Conservation (phyloP, 2,329 filamentous ascomycete species). For the Phyllosticta paracitricarpa region DNA sequence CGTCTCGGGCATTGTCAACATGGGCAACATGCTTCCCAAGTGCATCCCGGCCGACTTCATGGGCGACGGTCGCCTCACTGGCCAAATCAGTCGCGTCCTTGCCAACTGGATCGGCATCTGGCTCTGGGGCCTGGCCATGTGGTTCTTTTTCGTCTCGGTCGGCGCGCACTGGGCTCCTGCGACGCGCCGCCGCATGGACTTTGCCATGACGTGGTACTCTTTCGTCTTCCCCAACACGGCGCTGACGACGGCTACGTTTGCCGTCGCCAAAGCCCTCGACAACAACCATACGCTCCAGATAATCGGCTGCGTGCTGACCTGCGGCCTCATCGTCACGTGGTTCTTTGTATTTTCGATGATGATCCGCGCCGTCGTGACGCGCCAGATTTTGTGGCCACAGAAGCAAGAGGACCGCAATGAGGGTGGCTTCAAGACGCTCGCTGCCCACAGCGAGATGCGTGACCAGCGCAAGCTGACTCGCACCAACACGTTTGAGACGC, state of each 20-base stretch:
- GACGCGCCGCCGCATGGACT: constrained; percentile 52
- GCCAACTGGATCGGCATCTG: constrained; percentile 60
- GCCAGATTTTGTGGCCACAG: constrained; percentile 66
- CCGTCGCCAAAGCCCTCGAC: constrained; percentile 46
- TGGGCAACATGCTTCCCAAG: constrained; percentile 42
- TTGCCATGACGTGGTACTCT: constrained; percentile 79
- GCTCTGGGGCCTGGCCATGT: constrained; percentile 73
- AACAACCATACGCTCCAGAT: constrained; percentile 47
- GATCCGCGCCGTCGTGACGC: constrained; percentile 55
- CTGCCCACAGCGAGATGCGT: constrained; percentile 1
- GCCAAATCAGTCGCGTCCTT: constrained; percentile 44
- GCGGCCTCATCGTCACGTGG: constrained; percentile 58
- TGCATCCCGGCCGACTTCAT: constrained; percentile 46
- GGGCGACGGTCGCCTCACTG: constrained; percentile 45
- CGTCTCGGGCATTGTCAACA: constrained; percentile 48
- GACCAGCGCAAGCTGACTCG: constrained; percentile 3
- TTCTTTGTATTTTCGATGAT: constrained; percentile 59
- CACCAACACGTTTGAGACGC: neutral
- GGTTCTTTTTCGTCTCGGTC: constrained; percentile 76
- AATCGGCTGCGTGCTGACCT: constrained; percentile 57
- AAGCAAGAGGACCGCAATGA: constrained; percentile 57
- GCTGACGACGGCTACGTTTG: constrained; percentile 60
- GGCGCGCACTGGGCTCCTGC: constrained; percentile 64
- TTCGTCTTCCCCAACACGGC: constrained; percentile 77
- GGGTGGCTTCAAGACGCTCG: constrained; percentile 41